phyloP scores from a whole-genome alignment of 306 rosid species.

The Sesbania bispinosa region DNA sequence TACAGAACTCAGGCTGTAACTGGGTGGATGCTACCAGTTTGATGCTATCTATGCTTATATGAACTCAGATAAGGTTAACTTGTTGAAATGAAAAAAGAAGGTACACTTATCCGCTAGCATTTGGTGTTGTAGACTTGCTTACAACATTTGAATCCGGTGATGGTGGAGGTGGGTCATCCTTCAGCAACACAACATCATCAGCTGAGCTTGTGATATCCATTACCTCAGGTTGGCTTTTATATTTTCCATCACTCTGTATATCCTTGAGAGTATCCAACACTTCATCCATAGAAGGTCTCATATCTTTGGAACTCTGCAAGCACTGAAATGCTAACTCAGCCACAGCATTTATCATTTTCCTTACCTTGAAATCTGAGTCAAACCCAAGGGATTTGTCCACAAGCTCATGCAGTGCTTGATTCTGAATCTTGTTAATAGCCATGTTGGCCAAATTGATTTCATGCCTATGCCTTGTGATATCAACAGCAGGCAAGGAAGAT shows the following conservation, averaged over 20 bases:
- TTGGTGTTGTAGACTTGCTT: conserved; percentile 53
- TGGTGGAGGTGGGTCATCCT: conserved; percentile 43
- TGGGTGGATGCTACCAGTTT: background rate
- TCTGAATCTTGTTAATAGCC: conserved; percentile 78
- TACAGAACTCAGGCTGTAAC: background rate
- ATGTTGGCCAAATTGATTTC: conserved; percentile 78
- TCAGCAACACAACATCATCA: conserved; percentile 42
- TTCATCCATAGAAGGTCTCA: conserved; percentile 69
- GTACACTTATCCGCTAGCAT: conserved; percentile 39
- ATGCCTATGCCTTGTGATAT: conserved; percentile 72
- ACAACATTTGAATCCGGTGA: conserved; percentile 47
- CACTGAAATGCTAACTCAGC: conserved; percentile 87
- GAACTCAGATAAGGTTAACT: background rate
- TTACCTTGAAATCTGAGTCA: conserved; percentile 50
- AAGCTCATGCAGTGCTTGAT: conserved; percentile 51
- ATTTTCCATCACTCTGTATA: conserved; percentile 43
- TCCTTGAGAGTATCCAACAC: conserved; percentile 45
- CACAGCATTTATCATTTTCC: conserved; percentile 56
- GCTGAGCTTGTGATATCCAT: conserved; percentile 32
- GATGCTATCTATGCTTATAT: background rate
- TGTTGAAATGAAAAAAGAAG: background rate
- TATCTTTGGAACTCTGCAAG: conserved; percentile 55
- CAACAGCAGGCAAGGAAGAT: conserved; percentile 86
- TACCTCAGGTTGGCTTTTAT: conserved; percentile 44
- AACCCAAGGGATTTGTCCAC: conserved; percentile 63